These are phyloP conservation scores for Candida frijolesensis DNA, from an alignment of 1,139 yeast species.

Conservation along the genomic window DNA sequence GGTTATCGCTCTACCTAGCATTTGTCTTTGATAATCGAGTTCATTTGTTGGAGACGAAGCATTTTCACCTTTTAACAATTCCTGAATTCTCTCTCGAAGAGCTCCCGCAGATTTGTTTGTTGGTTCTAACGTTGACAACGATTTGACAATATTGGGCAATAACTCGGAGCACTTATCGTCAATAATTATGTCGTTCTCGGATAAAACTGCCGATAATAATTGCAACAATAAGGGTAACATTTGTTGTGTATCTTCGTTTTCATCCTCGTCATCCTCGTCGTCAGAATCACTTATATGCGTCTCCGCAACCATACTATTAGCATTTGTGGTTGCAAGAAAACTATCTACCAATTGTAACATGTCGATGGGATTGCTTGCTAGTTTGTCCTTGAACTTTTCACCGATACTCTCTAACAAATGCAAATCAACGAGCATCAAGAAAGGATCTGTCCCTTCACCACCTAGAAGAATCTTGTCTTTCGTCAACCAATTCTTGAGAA, in stretches of 20 bases:
- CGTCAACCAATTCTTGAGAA: slow-evolving; percentile 63
- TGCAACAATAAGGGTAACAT: slow-evolving; percentile 47
- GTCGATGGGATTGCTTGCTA: slow-evolving; percentile 65
- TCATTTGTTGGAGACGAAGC: slow-evolving; percentile 15
- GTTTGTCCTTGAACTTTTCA: slow-evolving; percentile 58
- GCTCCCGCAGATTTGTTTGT: slow-evolving; percentile 21
- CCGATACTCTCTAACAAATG: slow-evolving; percentile 66
- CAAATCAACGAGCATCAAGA: slow-evolving; percentile 59
- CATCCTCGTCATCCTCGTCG: slow-evolving; percentile 42
- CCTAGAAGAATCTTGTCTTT: slow-evolving; percentile 5
- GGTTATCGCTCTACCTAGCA: slow-evolving; percentile 57
- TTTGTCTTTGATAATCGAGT: slow-evolving; percentile 23
- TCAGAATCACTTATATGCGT: slow-evolving; percentile 30
- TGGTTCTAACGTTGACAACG: slow-evolving; percentile 23
- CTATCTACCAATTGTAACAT: slow-evolving; percentile 58
- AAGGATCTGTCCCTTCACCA: slow-evolving; percentile 48
- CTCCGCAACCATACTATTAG: slow-evolving; percentile 4
- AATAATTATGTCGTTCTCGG: slow-evolving; percentile 40
- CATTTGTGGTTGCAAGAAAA: slow-evolving; percentile 30
- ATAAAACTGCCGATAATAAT: slow-evolving; percentile 54
- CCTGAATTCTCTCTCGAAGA: slow-evolving; percentile 31
- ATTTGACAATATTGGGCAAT: slow-evolving; percentile 30
- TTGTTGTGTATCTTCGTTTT: slow-evolving; percentile 19
- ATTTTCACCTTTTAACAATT: slow-evolving; percentile 29
- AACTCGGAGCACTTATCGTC: slow-evolving; percentile 22